Conservation (phyloP, 2,329 filamentous ascomycete genomes). For the Metarhizium sp. region DNA sequence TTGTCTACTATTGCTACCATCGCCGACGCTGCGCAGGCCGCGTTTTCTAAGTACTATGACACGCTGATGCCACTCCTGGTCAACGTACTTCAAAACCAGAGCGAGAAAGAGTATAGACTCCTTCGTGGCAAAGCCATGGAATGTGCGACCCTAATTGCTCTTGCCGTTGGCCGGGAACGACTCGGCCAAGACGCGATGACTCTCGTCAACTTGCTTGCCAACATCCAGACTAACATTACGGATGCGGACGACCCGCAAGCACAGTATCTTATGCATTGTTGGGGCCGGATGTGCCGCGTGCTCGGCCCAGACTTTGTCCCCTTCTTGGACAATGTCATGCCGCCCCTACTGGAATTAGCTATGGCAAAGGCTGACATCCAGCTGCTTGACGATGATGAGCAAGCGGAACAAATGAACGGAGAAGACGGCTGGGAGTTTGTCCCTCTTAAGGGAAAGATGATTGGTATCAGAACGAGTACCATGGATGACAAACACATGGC, state of each 20-base stretch:
- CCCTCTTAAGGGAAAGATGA: slow-evolving; percentile 93
- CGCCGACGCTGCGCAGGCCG: slow-evolving; percentile 92
- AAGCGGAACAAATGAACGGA: slow-evolving; percentile 83
- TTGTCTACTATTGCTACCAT: slow-evolving; percentile 97
- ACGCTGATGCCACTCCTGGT: slow-evolving; percentile 93
- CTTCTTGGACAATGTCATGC: slow-evolving; percentile 89
- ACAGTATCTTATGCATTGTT: slow-evolving; percentile 96
- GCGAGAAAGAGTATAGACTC: slow-evolving; percentile 85
- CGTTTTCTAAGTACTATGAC: slow-evolving; percentile 92
- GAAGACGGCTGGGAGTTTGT: slow-evolving; percentile 98
- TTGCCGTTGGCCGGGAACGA: slow-evolving; percentile 88
- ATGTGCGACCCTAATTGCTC: slow-evolving; percentile 88
- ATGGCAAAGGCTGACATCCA: slow-evolving; percentile 96
- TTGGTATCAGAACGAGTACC: slow-evolving; percentile 93
- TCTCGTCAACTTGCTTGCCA: slow-evolving; percentile 77
- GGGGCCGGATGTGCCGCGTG: slow-evolving; percentile 97
- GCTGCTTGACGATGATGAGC: slow-evolving; percentile 87
- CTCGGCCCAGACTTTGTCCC: slow-evolving; percentile 84
- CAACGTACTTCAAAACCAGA: slow-evolving; percentile 78
- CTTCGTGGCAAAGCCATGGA: slow-evolving; percentile 98
- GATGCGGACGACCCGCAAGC: slow-evolving; percentile 93
- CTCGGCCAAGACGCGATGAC: slow-evolving; percentile 82
- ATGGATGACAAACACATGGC: slow-evolving; percentile 99
- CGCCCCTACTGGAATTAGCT: slow-evolving; percentile 80
- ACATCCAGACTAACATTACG: slow-evolving; percentile 76